phyloP scores from a whole-genome alignment of 1,139 yeast genomes.

The Pneumocystis oryctolagi region DNA sequence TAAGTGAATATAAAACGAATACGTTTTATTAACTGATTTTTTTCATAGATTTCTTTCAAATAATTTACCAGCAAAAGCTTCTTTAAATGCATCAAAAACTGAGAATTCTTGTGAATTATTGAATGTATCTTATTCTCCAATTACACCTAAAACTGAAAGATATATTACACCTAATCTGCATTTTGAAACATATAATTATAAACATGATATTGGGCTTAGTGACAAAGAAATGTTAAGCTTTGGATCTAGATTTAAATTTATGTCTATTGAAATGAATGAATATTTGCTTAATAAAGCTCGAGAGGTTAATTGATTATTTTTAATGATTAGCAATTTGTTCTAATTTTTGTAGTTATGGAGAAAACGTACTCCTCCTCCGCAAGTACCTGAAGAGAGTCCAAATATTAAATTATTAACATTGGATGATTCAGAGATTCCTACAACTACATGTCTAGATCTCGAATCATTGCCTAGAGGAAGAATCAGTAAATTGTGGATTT shows the following conservation, averaged over 20 bases:
- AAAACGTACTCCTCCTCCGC: not conserved
- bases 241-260: not conserved
- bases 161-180: not conserved
- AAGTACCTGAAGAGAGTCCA: not conserved
- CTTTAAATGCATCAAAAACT: not conserved
- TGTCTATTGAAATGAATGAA: not conserved
- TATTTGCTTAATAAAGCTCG: not conserved
- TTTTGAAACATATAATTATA: not conserved
- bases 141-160: not conserved
- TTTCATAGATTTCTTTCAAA: not conserved
- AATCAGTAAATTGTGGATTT: constrained; percentile 1
- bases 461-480: not conserved
- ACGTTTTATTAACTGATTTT: not conserved
- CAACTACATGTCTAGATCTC: not conserved
- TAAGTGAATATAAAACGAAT: not conserved
- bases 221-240: not conserved
- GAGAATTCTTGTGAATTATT: not conserved
- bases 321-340: not conserved
- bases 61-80: not conserved
- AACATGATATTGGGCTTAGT: not conserved
- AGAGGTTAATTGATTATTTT: not conserved
- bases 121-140: not conserved
- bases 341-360: not conserved
- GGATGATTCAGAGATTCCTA: not conserved
- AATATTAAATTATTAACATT: not conserved